phyloP scores from a whole-genome alignment of 2,329 filamentous ascomycete genomes.

The Calonectria multiphialidica region DNA sequence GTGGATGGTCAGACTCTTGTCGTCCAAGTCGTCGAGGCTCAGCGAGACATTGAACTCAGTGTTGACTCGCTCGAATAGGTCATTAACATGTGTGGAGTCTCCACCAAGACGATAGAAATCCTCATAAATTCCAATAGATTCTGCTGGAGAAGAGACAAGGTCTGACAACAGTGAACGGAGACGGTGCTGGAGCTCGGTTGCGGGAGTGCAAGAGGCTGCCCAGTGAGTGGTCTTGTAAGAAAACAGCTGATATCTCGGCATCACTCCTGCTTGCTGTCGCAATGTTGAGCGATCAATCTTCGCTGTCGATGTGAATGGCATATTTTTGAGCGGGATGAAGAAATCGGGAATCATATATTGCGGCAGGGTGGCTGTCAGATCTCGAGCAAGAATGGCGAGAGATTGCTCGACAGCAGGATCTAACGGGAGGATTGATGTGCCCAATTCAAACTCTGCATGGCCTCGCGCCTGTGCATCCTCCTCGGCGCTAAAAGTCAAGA shows the following conservation, averaged over 20 bases:
- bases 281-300: background rate
- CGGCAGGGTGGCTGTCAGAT: background rate
- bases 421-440: background rate
- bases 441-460: background rate
- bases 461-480: background rate
- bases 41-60: background rate
- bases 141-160: slow-evolving; percentile 41
- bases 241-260: background rate
- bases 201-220: background rate
- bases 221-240: background rate
- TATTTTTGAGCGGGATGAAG: background rate
- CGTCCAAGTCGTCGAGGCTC: background rate
- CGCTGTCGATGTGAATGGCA: background rate
- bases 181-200: background rate
- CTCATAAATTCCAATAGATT: slow-evolving; percentile 26
- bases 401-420: background rate
- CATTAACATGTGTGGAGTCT: slow-evolving; percentile 1
- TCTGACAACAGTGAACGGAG: slow-evolving; percentile 49
- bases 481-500: background rate
- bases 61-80: background rate
- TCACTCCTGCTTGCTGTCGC: background rate
- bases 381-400: background rate
- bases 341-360: slow-evolving; percentile 6
- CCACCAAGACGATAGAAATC: slow-evolving; percentile 16
- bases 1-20: background rate